Evolutionary conservation across 2,329 filamentous ascomycete species (phyloP), one percentile per base, ranked within the genome.

Genomic region (Capronia epimyces): DNA sequence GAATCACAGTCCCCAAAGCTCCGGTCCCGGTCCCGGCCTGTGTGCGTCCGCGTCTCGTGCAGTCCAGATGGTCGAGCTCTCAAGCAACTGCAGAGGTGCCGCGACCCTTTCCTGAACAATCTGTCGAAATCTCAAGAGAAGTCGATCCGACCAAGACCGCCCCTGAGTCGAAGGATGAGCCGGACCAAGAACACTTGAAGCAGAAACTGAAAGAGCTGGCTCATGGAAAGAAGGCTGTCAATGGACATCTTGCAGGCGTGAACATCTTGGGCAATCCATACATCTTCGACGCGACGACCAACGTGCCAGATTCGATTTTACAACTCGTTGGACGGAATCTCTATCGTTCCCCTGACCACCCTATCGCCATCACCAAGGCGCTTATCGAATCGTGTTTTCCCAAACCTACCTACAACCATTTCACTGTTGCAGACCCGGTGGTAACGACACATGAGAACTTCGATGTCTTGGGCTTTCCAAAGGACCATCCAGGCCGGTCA

Each of bases 341-440:
- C n/a, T 93, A 98, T 69, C 78, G 95, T n/a, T 83, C 93, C 65
- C 80, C 84, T 55, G 84, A 95, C 69, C 93, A 98, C 65, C 93
- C 93, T 20, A 77, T 98, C 29, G 82, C 81, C 60, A 95, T 97
- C 63, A 97, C 93, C 9, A 83, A 93, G 32, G 82, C 89, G 63
- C 84, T 98, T 56, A 94, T 98, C 65, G 87, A 97, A 72, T 89
- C 87, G 48, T 83, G 85, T 56, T 98, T 97, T 66, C 81, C 86
- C 1, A 80, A 78, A 8, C 45, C 53, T 13, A 96, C 83, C 72
- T 82, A 80, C 52, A 83, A 86, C 63, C 82, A 96, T 74, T 89
- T 88, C 64, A 75, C 81, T 47, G 52, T 55, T 24, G 81, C 90
- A 63, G 83, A 85, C 60, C 91, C 93, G 0, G 82, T 96, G 34